These are phyloP conservation scores for Russula sp. DNA, from an alignment of 768 basidiomycete genomes.

Conservation along the genomic window DNA sequence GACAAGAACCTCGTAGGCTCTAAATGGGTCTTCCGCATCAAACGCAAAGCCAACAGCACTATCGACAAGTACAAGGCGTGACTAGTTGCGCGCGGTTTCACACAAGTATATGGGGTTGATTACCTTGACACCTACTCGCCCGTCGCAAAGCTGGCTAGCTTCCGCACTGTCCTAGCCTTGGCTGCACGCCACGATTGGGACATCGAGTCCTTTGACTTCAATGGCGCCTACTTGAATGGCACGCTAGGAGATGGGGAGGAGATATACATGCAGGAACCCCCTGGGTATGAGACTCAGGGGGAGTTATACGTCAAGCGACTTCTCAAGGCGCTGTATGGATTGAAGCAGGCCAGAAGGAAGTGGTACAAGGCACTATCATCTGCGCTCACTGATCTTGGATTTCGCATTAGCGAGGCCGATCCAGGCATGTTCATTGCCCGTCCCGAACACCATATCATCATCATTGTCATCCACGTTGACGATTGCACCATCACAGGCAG, in stretches of 20 bases:
- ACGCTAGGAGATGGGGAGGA: no score
- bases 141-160: conserved; percentile 13
- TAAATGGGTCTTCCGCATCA: conserved; percentile 28
- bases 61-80: conserved; percentile 29
- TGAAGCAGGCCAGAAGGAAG: not conserved
- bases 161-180: conserved; percentile 21
- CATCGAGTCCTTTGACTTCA: not conserved
- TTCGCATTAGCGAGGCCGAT: no score
- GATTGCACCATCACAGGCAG: not conserved
- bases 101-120: conserved; percentile 33
- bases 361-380: no score
- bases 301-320: not conserved
- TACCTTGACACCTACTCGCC: conserved; percentile 30
- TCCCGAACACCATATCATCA: no score
- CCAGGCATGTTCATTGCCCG: no score
- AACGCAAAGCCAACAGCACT: conserved; percentile 19
- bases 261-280: not conserved
- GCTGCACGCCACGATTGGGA: conserved; percentile 21
- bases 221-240: no score
- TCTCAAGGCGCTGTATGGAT: not conserved
- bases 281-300: not conserved
- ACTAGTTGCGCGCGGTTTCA: conserved; percentile 37
- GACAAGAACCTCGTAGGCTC: conserved; percentile 1
- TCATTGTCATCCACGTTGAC: not conserved
- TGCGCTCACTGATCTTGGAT: no score